A percentile compares a stretch with the other conserved stretches of the same genome.
phyloP scores from a whole-genome alignment of 2,329 filamentous ascomycete genomes.

The Laburnicola sp. region DNA sequence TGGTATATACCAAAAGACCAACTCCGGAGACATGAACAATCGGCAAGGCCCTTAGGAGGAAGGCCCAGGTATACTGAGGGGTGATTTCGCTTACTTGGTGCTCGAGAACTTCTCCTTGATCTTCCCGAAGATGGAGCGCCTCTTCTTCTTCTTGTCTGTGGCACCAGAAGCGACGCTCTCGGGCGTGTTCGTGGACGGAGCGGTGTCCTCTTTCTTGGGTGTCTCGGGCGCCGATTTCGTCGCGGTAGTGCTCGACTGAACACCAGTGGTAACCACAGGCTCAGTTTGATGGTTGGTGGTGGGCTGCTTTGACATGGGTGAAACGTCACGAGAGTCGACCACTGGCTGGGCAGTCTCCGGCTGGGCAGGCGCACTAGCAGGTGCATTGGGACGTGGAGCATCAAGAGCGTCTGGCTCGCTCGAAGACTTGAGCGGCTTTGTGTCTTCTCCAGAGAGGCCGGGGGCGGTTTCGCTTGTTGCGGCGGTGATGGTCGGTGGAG shows the following conservation, averaged over 20 bases:
- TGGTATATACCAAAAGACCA: slow-evolving; percentile 44
- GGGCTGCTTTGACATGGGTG: slow-evolving; percentile 47
- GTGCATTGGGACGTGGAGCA: slow-evolving; percentile 37
- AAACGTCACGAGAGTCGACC: slow-evolving; percentile 47
- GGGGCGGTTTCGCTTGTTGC: slow-evolving; percentile 47
- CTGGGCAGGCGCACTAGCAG: slow-evolving; percentile 22
- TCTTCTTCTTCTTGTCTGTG: slow-evolving; percentile 52
- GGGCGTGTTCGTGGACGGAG: slow-evolving; percentile 44
- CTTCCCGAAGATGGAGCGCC: slow-evolving; percentile 53
- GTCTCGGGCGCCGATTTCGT: slow-evolving; percentile 33
- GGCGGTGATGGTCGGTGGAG: slow-evolving; percentile 48
- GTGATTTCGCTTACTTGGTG: slow-evolving; percentile 27
- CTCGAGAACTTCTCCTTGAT: slow-evolving; percentile 52
- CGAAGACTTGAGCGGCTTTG: slow-evolving; percentile 36
- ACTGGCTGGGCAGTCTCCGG: slow-evolving; percentile 29
- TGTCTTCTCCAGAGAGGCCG: slow-evolving; percentile 32
- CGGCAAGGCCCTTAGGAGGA: slow-evolving; percentile 15
- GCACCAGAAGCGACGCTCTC: slow-evolving; percentile 40
- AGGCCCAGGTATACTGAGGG: slow-evolving; percentile 4
- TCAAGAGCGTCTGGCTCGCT: slow-evolving; percentile 42
- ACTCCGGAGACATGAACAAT: slow-evolving; percentile 39
- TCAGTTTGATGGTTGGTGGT: slow-evolving; percentile 43
- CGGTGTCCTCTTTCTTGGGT: slow-evolving; percentile 35
- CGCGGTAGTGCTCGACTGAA: slow-evolving; percentile 38
- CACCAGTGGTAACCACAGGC: slow-evolving; percentile 48